Percentiles rank a stretch among this genome's conserved stretches.
These are phyloP conservation scores for Gossypium stocksii DNA, from an alignment of 345 rosid genomes.

Conservation along the genomic window DNA sequence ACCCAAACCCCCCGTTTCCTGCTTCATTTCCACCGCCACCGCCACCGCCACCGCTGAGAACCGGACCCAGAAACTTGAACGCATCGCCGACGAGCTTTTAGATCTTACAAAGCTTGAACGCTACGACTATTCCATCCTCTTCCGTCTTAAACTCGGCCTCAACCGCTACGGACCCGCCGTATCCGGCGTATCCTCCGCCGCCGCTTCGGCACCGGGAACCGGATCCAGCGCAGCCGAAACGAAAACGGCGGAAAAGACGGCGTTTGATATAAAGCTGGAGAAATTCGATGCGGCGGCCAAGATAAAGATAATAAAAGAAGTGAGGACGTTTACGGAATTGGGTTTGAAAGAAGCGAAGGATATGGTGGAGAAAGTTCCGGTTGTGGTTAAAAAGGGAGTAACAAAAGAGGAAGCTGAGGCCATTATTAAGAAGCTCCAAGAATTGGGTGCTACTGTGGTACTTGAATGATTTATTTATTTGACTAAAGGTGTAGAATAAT, in stretches of 20 bases:
- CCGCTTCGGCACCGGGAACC: constrained; percentile 21
- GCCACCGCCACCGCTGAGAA: constrained; percentile 20
- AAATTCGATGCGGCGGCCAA: constrained; percentile 65
- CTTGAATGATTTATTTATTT: constrained; percentile 47
- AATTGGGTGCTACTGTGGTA: constrained; percentile 60
- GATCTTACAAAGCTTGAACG: constrained; percentile 69
- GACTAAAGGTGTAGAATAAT: constrained; percentile 1
- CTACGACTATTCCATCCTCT: constrained; percentile 69
- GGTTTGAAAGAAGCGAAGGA: constrained; percentile 86
- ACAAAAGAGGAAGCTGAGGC: constrained; percentile 62
- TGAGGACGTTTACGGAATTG: constrained; percentile 68
- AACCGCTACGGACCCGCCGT: constrained; percentile 58
- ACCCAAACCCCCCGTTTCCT: constrained; percentile 15
- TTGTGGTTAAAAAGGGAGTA: constrained; percentile 62
- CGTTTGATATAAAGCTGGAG: constrained; percentile 81
- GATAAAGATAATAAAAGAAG: constrained; percentile 80
- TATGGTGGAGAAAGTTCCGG: constrained; percentile 80
- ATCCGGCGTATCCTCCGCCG: constrained; percentile 26
- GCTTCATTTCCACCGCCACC: constrained; percentile 28
- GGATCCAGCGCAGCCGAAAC: constrained; percentile 31
- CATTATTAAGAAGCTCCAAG: constrained; percentile 67
- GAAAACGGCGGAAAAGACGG: constrained; percentile 62
- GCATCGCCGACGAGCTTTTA: constrained; percentile 70
- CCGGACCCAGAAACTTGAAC: constrained; percentile 73
- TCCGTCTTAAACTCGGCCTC: constrained; percentile 66